Evolutionary conservation across 495 filamentous ascomycete species (phyloP).

Genomic region (Cetradonia linearis): DNA sequence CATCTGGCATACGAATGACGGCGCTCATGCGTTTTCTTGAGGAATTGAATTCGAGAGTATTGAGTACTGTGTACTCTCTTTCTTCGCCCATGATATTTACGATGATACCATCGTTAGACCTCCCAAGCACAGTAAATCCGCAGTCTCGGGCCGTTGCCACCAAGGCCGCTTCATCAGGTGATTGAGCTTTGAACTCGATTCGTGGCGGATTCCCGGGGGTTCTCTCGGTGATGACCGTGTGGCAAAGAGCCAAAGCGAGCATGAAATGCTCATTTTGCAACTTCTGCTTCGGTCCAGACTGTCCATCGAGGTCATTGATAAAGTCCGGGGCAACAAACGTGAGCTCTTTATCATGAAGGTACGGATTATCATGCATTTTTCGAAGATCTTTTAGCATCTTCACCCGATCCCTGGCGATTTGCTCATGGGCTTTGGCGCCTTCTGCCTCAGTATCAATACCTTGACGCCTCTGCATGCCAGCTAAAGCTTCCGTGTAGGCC

Average conservation of each 20-base stretch:
- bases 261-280: constrained; percentile 80
- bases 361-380: constrained; percentile 77
- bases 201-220: constrained; percentile 78
- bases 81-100: constrained; percentile 83
- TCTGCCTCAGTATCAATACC: constrained; percentile 80
- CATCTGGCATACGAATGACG: constrained; percentile 92
- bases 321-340: constrained; percentile 91
- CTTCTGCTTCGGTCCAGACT: constrained; percentile 66
- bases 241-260: constrained; percentile 88
- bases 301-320: constrained; percentile 67
- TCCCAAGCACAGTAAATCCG: constrained; percentile 88
- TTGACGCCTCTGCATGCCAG: constrained; percentile 85
- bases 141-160: constrained; percentile 91
- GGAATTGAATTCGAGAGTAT: constrained; percentile 96
- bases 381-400: constrained; percentile 64
- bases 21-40: constrained; percentile 96
- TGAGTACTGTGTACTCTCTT: constrained; percentile 74
- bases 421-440: constrained; percentile 55
- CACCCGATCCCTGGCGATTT: constrained; percentile 68
- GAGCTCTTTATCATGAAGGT: constrained; percentile 76
- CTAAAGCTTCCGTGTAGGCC: constrained; percentile 92
- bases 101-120: constrained; percentile 64
- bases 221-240: constrained; percentile 89
- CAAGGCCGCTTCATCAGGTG: constrained; percentile 91
- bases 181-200: constrained; percentile 94